These are phyloP conservation scores for Blastobotrys buckinghamii DNA, from an alignment of 1,139 yeast species.

Conservation along the genomic window DNA sequence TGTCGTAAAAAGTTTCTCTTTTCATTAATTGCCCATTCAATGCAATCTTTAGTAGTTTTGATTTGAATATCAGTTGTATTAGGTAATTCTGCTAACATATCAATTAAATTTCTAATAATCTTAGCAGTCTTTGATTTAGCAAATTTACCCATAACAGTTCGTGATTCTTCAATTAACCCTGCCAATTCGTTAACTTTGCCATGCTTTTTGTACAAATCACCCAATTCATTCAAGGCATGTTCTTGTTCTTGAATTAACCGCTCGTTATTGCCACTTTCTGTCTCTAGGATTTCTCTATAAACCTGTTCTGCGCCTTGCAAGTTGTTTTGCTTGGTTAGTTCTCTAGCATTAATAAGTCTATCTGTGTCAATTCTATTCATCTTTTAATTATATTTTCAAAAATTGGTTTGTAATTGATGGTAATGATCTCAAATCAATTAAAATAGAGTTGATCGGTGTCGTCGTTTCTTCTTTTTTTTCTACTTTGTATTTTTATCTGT, in stretches of 20 bases:
- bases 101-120: constrained; percentile 62
- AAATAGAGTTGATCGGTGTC: too few relatives aligned
- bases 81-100: constrained; percentile 65
- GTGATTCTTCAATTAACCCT: constrained; percentile 61
- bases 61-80: constrained; percentile 69
- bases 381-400: too few relatives aligned
- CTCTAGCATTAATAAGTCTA: constrained; percentile 48
- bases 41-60: constrained; percentile 66
- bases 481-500: too few relatives aligned
- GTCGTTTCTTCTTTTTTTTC: too few relatives aligned
- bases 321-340: constrained; percentile 45
- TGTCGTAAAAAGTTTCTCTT: constrained; percentile 88
- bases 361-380: constrained; percentile 17
- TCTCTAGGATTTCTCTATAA: constrained; percentile 41
- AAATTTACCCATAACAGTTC: constrained; percentile 59
- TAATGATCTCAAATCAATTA: too few relatives aligned
- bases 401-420: too few relatives aligned
- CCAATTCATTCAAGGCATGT: constrained; percentile 33
- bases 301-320: constrained; percentile 51
- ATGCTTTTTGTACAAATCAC: constrained; percentile 31
- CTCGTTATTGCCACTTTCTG: constrained; percentile 37
- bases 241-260: constrained; percentile 35
- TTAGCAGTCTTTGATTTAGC: constrained; percentile 96
- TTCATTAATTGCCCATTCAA: constrained; percentile 80
- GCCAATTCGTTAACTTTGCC: constrained; percentile 47